A percentile compares a stretch with the other conserved stretches of the same genome.
These are phyloP conservation scores for Athelia sp. DNA, from an alignment of 1,284 basidiomycete genomes.

Conservation along the genomic window DNA sequence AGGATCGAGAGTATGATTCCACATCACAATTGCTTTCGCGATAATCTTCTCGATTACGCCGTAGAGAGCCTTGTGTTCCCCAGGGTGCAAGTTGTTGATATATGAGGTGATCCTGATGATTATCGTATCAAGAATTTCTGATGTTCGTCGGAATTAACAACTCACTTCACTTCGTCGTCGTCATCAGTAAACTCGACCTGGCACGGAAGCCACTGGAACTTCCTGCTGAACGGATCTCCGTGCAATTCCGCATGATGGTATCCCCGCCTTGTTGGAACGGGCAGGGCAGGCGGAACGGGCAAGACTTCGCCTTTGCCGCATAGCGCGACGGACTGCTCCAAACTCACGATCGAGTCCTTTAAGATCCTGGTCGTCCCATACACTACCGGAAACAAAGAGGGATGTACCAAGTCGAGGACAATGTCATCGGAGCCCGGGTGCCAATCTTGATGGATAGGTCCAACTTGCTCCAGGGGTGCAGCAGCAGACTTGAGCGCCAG, in stretches of 20 bases:
- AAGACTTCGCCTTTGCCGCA: not conserved
- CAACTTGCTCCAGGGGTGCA: slow-evolving; percentile 25
- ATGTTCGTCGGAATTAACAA: not conserved
- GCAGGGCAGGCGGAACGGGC: not conserved
- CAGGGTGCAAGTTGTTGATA: slow-evolving; percentile 26
- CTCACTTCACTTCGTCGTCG: slow-evolving; percentile 10
- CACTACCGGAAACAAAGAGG: slow-evolving; percentile 32
- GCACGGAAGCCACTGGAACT: slow-evolving; percentile 30
- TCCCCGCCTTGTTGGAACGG: not conserved
- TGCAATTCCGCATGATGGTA: slow-evolving; percentile 7
- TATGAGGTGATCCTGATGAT: slow-evolving; percentile 12
- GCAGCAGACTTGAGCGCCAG: not conserved
- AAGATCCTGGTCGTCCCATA: slow-evolving; percentile 18
- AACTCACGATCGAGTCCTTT: not conserved
- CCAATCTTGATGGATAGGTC: not conserved
- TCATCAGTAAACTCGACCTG: slow-evolving; percentile 25
- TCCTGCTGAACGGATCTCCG: too few species aligned
- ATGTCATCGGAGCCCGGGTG: slow-evolving; percentile 9
- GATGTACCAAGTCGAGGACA: slow-evolving; percentile 40
- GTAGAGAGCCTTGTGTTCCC: slow-evolving; percentile 7
- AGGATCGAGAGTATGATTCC: slow-evolving; percentile 11
- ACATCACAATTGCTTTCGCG: slow-evolving; percentile 9
- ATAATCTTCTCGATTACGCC: slow-evolving; percentile 11
- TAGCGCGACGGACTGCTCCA: not conserved
- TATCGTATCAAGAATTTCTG: not conserved